phyloP scores from a whole-genome alignment of 2,329 filamentous ascomycete species.

The Fusarium multiceps region DNA sequence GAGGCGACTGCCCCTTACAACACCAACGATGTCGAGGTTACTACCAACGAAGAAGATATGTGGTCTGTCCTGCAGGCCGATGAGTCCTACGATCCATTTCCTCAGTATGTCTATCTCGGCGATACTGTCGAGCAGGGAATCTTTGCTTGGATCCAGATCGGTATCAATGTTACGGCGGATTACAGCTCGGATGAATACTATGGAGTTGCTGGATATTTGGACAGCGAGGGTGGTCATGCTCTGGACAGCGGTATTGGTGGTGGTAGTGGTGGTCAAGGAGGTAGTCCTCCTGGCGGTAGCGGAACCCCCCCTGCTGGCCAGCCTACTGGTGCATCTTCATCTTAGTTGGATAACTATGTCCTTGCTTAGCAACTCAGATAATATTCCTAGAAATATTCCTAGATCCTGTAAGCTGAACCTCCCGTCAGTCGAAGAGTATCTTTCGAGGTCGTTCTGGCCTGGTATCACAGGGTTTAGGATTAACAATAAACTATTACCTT shows the following conservation, averaged over 20 bases:
- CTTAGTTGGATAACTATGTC: neutral
- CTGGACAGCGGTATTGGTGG: constrained; percentile 14
- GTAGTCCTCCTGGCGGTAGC: neutral
- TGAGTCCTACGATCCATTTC: constrained; percentile 17
- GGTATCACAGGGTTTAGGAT: no score
- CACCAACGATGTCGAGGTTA: constrained; percentile 1
- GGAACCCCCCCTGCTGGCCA: constrained; percentile 7
- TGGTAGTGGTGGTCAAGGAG: neutral
- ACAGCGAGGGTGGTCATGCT: neutral
- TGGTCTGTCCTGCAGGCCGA: constrained; percentile 10
- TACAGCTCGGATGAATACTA: constrained; percentile 1
- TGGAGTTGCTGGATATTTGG: constrained; percentile 12
- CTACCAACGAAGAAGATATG: constrained; percentile 12
- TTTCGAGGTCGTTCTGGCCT: no score
- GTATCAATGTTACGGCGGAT: constrained; percentile 4
- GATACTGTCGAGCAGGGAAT: constrained; percentile 14
- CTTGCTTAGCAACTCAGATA: no score
- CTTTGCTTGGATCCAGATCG: constrained; percentile 17
- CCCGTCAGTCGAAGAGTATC: no score
- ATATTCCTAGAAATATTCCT: no score
- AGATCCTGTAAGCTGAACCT: no score
- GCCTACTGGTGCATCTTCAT: neutral
- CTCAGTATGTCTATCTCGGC: constrained; percentile 11
- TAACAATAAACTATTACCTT: no score
- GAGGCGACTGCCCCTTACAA: constrained; percentile 3